Evolutionary conservation across 2,329 filamentous ascomycete species (phyloP), one percentile per base, ranked within the genome.

Genomic region (Cladobotryum mycophilum): DNA sequence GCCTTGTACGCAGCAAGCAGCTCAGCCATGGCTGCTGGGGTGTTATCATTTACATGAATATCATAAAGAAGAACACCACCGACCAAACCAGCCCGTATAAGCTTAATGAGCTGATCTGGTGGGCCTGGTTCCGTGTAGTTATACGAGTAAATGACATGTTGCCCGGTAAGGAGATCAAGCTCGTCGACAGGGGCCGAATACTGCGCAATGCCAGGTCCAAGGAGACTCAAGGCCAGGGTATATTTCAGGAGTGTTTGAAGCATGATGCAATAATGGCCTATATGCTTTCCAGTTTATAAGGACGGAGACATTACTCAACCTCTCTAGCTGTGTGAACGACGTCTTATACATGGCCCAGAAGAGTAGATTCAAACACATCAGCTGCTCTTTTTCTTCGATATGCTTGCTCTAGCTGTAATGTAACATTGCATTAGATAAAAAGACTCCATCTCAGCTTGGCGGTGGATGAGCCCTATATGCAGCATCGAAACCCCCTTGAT

Each of bases 101-200:
- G 47, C 4, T 51, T 33, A 14, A 49, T n/a, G 9, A 53, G 41
- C 30, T 55, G 46, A 6, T 46, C 17, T 9, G 52, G 52, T 3
- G 52, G 52, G 3, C 22, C 17, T 9, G 30, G 46, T 14, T 35
- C 9, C 35, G 41, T 51, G 22, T 41, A 51, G 30, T 47, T 20
- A 33, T 48, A 54, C 17, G 50, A 49, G 42, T 49, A 55, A 14
- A 55, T 52, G 41, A 54, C 41, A 36, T 53, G 51, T 33, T 53
- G 51, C 2, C 51, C 51, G 4, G 51, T 47, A 40, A 53, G 47
- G 30, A 53, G 38, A 25, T 53, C 47, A 30, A 53, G 43, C 14
- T 53, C 51, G 8, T 20, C 25, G 48, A 36, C n/a, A 33, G 33
- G 36, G 22, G 40, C n/a, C 40, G 20, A 38, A n/a, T n/a, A 17